A percentile compares a stretch with the other conserved stretches of the same genome.
Evolutionary conservation across 495 filamentous ascomycete genomes (phyloP).

Genomic region (Lophiostoma macrostomum): DNA sequence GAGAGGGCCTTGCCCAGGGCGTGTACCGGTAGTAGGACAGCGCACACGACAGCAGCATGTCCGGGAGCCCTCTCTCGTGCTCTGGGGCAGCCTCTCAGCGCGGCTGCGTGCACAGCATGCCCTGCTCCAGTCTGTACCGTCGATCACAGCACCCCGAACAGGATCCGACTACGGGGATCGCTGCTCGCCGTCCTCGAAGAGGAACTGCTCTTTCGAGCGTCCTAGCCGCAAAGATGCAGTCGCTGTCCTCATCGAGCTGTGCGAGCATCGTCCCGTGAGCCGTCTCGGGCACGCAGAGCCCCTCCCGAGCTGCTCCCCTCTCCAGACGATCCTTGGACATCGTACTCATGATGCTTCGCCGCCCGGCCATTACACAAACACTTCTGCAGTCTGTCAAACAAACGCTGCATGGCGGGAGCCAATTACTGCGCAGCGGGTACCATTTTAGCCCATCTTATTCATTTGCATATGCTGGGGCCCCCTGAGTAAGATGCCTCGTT

Average conservation of each 20-base stretch:
- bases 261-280: no score
- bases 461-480: constrained; percentile 16
- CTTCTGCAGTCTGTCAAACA: constrained; percentile 8
- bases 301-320: not conserved
- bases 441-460: constrained; percentile 27
- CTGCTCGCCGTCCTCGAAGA: not conserved
- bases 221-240: not conserved
- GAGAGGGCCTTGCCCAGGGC: no score
- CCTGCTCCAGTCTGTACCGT: constrained; percentile 5
- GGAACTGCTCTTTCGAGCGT: not conserved
- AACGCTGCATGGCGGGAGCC: constrained; percentile 11
- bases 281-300: no score
- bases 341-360: not conserved
- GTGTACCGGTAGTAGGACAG: no score
- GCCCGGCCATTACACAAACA: not conserved
- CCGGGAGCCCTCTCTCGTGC: no score
- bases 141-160: constrained; percentile 9
- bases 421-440: constrained; percentile 15
- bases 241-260: not conserved
- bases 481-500: constrained; percentile 13
- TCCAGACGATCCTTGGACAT: not conserved
- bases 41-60: no score
- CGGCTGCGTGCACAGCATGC: not conserved
- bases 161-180: constrained; percentile 8
- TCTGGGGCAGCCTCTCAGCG: no score